Evolutionary conservation across 2,329 filamentous ascomycete genomes (phyloP), one percentile per base, ranked within the genome.

Genomic region (Clonostachys rhizophaga): DNA sequence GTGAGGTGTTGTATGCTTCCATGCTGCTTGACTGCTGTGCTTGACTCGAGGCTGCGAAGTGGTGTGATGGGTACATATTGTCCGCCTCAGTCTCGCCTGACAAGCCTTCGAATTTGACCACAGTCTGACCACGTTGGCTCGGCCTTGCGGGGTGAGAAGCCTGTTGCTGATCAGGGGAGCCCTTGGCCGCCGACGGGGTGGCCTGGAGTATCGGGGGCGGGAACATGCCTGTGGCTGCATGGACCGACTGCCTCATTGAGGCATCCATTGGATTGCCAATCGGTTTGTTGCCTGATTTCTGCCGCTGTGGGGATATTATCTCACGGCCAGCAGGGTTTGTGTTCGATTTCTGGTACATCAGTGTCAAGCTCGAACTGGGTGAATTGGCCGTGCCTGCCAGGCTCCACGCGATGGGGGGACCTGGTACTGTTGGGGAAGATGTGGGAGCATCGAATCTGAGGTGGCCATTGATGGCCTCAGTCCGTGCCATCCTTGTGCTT

Each of bases 341-440:
- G 24, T 50, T 52, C 18, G 46, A 34, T 55, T 79, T 83, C 50
- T 88, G 84, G 60, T 90, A 95, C 59, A 95, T 80, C 47, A 92
- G 78, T 1, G 89, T 91, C 5, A 95, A 70, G 58, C 89, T 94
- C 0, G 89, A 90, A 52, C 84, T 91, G 2, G 89, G 86, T 5
- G 89, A 94, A 58, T 95, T 90, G 47, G 89, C 91, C 2, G 86
- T 92, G 13, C 90, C 90, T 0, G 90, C 90, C n/a, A 95, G 69
- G 8, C 89, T 91, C 86, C 88, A 95, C 2, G 89, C 90, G 49
- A 95, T 89, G 1, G 71, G 73, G 9, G 71, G 68, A 2, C 64
- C 60, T 5, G 55, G 47, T 37, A 70, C 68, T 44, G 72, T 75
- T 1, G 79, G 78, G 1, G 77, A 78, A 1, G 71, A 39, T 14